Base-by-base conservation (phyloP, 2,329 filamentous ascomycete genomes). In the Neoascochyta sp. region DNA sequence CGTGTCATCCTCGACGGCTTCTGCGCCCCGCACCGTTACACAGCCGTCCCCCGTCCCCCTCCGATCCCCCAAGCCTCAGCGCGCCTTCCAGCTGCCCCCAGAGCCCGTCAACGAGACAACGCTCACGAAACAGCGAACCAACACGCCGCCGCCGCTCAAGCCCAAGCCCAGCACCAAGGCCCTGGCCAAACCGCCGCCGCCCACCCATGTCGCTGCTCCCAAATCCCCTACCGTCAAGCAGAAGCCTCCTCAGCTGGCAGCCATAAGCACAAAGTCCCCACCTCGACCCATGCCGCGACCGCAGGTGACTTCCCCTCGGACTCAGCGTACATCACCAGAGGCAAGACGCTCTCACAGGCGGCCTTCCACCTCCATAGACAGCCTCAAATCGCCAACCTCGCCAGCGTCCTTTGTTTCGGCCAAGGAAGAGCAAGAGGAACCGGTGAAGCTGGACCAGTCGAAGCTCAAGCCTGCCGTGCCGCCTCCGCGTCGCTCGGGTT, bases 31-130 rank as follows among this genome's bases (percentile, higher is more conserved):
- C 9, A 32, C 44, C 14, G 27, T 47, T 10, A 32, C 53, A 37
- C 40, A 50, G 34, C 39, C 38, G 24, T 44, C 54, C 29, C 45
- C 50, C 7, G 50, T 65, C 17, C 52, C 60, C 9, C 46, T 69
- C 7, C 54, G 52, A 21, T 66, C 64, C 9, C 67, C 67, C 1
- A 69, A 69, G 41, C 67, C 68, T 13, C 54, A 50, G 18, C 50
- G 60, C 21, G 48, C 41, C n/a, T 41, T 61, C 28, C 45, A 38
- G 20, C 23, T 60, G 2, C 52, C 58, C 5, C 47, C 48, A n/a
- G 57, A 57, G 20, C 49, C 51, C 2, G 39, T 36, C 10, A 43
- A 50, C 5, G 37, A 46, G 10, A 29, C 21, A 4, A 39, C 43
- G 3, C 34, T 55, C 9, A 35, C 41, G 12, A 48, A 43, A 22